Evolutionary conservation across 495 filamentous ascomycete genomes (phyloP).

Genomic region (Daldinia decipiens): DNA sequence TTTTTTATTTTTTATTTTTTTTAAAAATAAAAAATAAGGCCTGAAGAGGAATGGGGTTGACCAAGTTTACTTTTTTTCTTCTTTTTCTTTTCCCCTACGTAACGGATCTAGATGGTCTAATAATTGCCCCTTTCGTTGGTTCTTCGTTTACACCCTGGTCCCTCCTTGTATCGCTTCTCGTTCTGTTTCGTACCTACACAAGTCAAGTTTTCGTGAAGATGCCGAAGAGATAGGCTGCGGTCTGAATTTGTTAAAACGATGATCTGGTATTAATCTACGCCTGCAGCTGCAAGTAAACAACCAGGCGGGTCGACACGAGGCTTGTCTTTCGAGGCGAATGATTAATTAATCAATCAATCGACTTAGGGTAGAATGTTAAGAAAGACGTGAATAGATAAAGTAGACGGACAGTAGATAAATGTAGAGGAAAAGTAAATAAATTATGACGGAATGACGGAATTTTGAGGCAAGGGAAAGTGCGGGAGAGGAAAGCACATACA

Average conservation of each 20-base stretch:
- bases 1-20: neutral
- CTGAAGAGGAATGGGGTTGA: slow-evolving; percentile 15
- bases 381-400: slow-evolving; percentile 18
- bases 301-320: slow-evolving; percentile 23
- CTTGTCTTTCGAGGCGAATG: slow-evolving; percentile 24
- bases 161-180: slow-evolving; percentile 17
- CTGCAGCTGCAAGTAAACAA: slow-evolving; percentile 43
- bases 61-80: slow-evolving; percentile 17
- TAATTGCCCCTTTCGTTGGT: slow-evolving; percentile 20
- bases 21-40: slow-evolving; percentile 3
- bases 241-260: slow-evolving; percentile 32
- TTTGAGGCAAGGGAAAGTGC: slow-evolving; percentile 41
- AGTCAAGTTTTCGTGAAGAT: slow-evolving; percentile 29
- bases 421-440: slow-evolving; percentile 28
- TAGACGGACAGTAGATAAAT: slow-evolving; percentile 20
- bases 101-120: slow-evolving; percentile 25
- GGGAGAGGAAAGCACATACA: slow-evolving; percentile 26
- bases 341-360: slow-evolving; percentile 38
- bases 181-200: slow-evolving; percentile 21
- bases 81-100: slow-evolving; percentile 11
- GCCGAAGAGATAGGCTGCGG: slow-evolving; percentile 35
- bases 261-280: slow-evolving; percentile 40
- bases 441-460: slow-evolving; percentile 42
- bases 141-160: slow-evolving; percentile 4
- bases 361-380: slow-evolving; percentile 10